phyloP scores from a whole-genome alignment of 2,329 filamentous ascomycete genomes.

The Colletotrichum sp. region DNA sequence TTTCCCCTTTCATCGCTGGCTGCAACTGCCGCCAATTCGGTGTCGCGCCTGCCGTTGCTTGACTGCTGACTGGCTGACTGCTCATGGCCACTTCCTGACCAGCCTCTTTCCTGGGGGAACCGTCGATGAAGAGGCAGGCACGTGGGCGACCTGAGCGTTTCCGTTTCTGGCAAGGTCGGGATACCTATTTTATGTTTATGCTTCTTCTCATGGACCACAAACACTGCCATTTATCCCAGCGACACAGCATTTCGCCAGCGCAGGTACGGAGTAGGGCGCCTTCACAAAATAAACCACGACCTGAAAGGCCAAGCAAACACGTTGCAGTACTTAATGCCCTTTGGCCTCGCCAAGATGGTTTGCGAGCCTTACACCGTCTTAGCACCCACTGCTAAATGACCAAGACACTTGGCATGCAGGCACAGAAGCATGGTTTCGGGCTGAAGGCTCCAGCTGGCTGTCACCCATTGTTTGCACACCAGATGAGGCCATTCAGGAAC shows the following conservation, averaged over 20 bases:
- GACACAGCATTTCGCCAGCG: not conserved
- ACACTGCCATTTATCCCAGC: not conserved
- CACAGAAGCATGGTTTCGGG: not conserved
- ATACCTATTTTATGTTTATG: not conserved
- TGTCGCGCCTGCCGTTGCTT: not conserved
- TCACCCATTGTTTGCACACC: not conserved
- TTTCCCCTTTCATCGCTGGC: not conserved
- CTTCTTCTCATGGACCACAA: not conserved
- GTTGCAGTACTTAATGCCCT: not conserved
- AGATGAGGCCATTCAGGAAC: not conserved
- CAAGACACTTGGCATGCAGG: not conserved
- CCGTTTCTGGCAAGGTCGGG: not conserved
- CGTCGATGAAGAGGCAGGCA: not conserved
- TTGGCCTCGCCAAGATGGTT: not conserved
- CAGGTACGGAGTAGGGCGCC: not conserved
- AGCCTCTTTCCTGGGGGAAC: not conserved
- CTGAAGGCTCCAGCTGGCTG: not conserved
- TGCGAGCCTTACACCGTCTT: not conserved
- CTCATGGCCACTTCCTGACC: not conserved
- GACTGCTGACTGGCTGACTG: not conserved
- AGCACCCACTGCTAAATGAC: not conserved
- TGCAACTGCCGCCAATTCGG: not conserved
- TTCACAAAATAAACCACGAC: not conserved
- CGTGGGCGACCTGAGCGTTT: not conserved
- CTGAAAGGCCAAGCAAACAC: not conserved